Conservation (phyloP, 2,329 filamentous ascomycete genomes). For the Trichoderma sp. region DNA sequence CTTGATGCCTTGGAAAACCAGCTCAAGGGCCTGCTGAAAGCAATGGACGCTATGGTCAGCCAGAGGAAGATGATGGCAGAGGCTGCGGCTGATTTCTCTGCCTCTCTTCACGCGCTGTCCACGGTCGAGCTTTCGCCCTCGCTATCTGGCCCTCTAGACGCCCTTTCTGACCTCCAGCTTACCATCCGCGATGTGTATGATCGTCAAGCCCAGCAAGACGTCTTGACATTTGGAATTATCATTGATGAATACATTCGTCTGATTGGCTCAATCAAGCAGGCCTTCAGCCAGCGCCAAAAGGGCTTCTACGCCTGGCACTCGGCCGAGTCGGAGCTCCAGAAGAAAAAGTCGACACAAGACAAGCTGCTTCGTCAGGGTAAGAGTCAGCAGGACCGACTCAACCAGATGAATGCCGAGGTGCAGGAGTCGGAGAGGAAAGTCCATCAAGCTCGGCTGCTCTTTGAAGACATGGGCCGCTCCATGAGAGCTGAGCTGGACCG, state of each 20-base stretch:
- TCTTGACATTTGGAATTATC: constrained; percentile 93
- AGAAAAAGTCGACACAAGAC: constrained; percentile 86
- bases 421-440: constrained; percentile 93
- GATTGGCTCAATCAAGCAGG: constrained; percentile 92
- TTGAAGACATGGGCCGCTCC: constrained; percentile 95
- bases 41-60: constrained; percentile 87
- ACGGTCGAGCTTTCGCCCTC: constrained; percentile 89
- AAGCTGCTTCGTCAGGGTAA: constrained; percentile 94
- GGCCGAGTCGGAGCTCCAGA: constrained; percentile 87
- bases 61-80: constrained; percentile 94
- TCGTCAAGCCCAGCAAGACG: constrained; percentile 94
- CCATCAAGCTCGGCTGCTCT: constrained; percentile 84
- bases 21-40: constrained; percentile 85
- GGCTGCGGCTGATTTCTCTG: constrained; percentile 89
- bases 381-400: constrained; percentile 92
- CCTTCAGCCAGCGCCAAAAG: constrained; percentile 91
- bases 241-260: constrained; percentile 98
- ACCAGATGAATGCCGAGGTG: constrained; percentile 90
- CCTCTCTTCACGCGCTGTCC: constrained; percentile 88
- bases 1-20: constrained; percentile 92
- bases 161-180: constrained; percentile 88
- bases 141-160: constrained; percentile 85
- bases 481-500: constrained; percentile 90
- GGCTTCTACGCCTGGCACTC: constrained; percentile 93
- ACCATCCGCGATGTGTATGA: constrained; percentile 95